These are phyloP conservation scores for Saccharomycopsis sp. DNA, from an alignment of 805 yeast genomes.

Conservation along the genomic window DNA sequence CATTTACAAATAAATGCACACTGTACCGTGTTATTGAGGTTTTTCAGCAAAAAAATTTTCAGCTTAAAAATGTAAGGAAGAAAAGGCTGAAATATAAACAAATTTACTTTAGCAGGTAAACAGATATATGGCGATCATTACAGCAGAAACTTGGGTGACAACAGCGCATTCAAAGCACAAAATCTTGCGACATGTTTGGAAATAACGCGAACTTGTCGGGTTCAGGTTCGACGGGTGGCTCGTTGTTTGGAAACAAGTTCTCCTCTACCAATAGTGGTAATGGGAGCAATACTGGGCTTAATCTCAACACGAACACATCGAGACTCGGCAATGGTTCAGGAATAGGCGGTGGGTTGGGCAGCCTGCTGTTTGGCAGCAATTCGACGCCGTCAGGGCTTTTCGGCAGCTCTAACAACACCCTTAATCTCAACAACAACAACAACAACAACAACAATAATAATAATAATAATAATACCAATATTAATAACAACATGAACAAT, in stretches of 20 bases:
- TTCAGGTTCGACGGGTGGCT: not conserved
- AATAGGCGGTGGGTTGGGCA: not conserved
- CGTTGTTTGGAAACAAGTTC: conserved; percentile 2
- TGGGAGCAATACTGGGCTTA: not conserved
- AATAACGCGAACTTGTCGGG: not conserved
- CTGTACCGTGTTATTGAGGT: not conserved
- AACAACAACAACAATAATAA: not conserved
- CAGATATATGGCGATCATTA: too few species aligned
- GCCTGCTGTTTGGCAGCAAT: not conserved
- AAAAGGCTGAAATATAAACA: not conserved
- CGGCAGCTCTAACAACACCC: conserved; percentile 2
- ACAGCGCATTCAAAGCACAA: not conserved
- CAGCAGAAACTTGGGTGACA: not conserved
- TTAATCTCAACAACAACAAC: not conserved
- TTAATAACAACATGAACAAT: not conserved
- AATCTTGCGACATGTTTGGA: not conserved
- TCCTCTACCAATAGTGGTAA: not conserved
- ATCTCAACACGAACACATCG: not conserved
- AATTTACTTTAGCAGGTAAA: not conserved
- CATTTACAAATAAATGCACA: not conserved
- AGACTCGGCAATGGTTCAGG: not conserved
- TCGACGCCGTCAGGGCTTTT: conserved; percentile 1
- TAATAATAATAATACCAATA: too few species aligned
- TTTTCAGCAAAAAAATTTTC: not conserved
- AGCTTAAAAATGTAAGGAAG: not conserved